A percentile compares a stretch with the other conserved stretches of the same genome.
Evolutionary conservation across 345 rosid species (phyloP).

Genomic region (Dimocarpus longan): DNA sequence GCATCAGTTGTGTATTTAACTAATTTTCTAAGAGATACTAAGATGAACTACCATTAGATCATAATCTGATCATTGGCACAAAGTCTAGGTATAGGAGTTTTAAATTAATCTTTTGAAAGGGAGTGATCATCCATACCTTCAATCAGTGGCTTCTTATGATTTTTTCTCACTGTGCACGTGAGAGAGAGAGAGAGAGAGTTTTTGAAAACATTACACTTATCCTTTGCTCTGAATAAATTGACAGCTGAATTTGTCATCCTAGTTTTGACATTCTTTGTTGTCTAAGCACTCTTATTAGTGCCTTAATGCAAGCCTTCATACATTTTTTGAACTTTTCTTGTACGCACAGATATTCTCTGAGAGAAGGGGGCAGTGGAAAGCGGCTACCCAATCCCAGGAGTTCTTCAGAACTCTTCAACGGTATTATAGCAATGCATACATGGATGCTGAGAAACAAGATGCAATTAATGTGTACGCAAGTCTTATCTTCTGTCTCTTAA

Average conservation of each 20-base stretch:
- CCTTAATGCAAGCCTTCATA: background rate
- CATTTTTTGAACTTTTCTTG: slow-evolving; percentile 25
- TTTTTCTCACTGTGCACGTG: background rate
- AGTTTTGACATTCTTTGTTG: background rate
- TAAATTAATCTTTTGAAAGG: background rate
- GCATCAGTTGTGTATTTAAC: background rate
- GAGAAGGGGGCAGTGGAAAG: slow-evolving; percentile 98
- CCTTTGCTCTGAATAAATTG: background rate
- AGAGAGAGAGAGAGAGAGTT: background rate
- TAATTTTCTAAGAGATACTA: background rate
- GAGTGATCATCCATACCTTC: background rate
- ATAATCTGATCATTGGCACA: background rate
- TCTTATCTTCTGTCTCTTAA: slow-evolving; percentile 17
- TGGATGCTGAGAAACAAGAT: slow-evolving; percentile 94
- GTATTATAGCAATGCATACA: slow-evolving; percentile 90
- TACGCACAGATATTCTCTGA: slow-evolving; percentile 75
- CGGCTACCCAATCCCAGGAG: slow-evolving; percentile 98
- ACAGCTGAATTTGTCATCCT: background rate
- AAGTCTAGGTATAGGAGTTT: background rate
- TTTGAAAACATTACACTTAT: background rate
- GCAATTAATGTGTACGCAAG: slow-evolving; percentile 86
- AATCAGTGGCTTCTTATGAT: slow-evolving; percentile 7
- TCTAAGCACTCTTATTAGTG: background rate
- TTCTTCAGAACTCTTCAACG: slow-evolving; percentile 96
- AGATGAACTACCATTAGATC: background rate